Evolutionary conservation across 345 rosid genomes (phyloP), one percentile per base, ranked within the genome.

Genomic region (Populus nigra): DNA sequence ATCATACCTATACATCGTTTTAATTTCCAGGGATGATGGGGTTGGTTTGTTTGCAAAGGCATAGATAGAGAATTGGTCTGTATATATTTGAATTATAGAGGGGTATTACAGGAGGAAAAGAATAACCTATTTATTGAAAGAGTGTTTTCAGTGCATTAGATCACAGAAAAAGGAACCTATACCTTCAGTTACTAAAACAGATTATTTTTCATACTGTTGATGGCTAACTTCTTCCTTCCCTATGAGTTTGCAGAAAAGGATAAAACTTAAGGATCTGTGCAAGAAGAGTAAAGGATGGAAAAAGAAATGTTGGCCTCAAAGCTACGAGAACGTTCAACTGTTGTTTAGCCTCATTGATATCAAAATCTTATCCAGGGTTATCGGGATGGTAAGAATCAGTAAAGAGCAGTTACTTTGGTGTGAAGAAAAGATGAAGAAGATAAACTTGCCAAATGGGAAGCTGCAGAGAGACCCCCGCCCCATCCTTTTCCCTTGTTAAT

Each of bases 381-480:
- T 96, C 11, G 88, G 92, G 81, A 92, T 90, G 96, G 79, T 55
- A 75, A 91, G 77, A 81, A 90, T 91, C 74, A 87, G 86, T 23
- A 91, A 91, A 81, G 98, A 92, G 77, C 94, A 93, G 69, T 81
- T 96, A 71, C 79, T 90, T 12, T 96, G 99, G 99, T 93, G 99
- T 23, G 97, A 92, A 86, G 98, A 93, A 70, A 96, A 96, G 91
- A 90, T 96, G 84, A 96, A 96, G 77, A 96, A 90, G 25, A 85
- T 96, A 43, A 80, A 89, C 74, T 73, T 96, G 59, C 73, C 87
- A 0, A 82, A 79, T 66, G 92, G 97, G 72, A 90, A 84, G 85
- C 79, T 92, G 85, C 86, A 85, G 62, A 89, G 98, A 81, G 97
- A 96, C 31, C 92, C 96, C 8, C 88, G 91, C 50, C 95, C 98